These are phyloP conservation scores for Botryococcus braunii DNA, from an alignment of 163 green algal species.

Conservation along the genomic window DNA sequence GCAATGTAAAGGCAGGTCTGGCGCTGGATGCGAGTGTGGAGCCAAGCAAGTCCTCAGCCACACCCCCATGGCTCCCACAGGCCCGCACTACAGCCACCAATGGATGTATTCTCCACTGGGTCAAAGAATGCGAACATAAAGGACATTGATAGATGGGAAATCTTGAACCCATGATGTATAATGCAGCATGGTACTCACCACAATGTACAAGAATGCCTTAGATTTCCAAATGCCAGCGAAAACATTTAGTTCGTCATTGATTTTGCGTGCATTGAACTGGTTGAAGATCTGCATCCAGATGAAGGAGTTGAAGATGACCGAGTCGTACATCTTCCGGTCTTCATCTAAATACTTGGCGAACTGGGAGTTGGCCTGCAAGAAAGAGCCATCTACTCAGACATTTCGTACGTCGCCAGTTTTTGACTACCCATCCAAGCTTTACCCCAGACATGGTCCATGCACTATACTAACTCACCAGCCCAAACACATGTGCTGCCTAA, in stretches of 20 bases:
- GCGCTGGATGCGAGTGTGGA: slow-evolving; percentile 66
- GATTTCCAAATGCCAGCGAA: slow-evolving; percentile 63
- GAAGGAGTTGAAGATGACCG: slow-evolving; percentile 96
- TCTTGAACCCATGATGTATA: too few species aligned
- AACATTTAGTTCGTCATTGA: slow-evolving; percentile 84
- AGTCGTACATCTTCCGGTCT: slow-evolving; percentile 44
- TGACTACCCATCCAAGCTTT: neutral
- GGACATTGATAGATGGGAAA: too few species aligned
- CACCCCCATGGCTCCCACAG: too few species aligned
- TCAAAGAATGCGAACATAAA: too few species aligned
- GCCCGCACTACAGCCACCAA: too few species aligned
- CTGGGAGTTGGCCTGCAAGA: neutral
- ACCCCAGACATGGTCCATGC: too few species aligned
- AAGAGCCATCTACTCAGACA: neutral
- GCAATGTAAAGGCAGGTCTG: slow-evolving; percentile 36
- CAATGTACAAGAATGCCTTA: slow-evolving; percentile 73
- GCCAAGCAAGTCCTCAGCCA: too few species aligned
- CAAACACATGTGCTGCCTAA: too few species aligned
- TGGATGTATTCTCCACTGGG: too few species aligned
- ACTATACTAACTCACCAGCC: too few species aligned
- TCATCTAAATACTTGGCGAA: neutral
- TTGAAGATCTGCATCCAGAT: slow-evolving; percentile 94
- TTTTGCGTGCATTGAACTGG: slow-evolving; percentile 82
- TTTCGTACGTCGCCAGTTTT: neutral
- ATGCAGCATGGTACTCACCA: too few species aligned